Conservation (phyloP, 169 alveolate genomes). For the Plasmodium cynomolgi region DNA sequence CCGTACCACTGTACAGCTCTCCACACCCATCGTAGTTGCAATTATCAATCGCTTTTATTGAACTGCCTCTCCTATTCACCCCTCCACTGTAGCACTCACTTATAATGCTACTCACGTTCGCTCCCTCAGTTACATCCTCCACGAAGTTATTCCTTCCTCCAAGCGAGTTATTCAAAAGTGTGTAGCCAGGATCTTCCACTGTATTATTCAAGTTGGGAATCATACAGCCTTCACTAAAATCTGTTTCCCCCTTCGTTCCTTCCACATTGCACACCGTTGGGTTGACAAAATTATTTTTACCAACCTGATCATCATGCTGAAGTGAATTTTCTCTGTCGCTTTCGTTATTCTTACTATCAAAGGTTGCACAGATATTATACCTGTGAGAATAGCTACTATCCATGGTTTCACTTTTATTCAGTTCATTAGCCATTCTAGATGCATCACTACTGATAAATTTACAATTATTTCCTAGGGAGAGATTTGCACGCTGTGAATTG, state of each 20-base stretch:
- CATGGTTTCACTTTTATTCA: not conserved
- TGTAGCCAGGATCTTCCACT: not conserved
- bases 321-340: not conserved
- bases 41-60: not conserved
- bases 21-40: not conserved
- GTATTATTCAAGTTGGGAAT: not conserved
- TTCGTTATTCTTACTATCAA: not conserved
- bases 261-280: not conserved
- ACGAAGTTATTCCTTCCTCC: not conserved
- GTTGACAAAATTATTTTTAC: not conserved
- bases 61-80: not conserved
- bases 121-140: not conserved
- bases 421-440: not conserved
- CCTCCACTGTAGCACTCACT: not conserved
- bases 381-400: not conserved
- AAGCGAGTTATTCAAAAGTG: not conserved
- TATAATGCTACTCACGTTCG: not conserved
- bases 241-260: not conserved
- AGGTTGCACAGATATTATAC: not conserved
- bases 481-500: not conserved
- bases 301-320: not conserved
- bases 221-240: not conserved
- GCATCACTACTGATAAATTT: not conserved
- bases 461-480: not conserved
- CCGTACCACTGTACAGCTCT: not conserved